phyloP scores from a whole-genome alignment of 495 filamentous ascomycete species.

The Daldinia vernicosa region DNA sequence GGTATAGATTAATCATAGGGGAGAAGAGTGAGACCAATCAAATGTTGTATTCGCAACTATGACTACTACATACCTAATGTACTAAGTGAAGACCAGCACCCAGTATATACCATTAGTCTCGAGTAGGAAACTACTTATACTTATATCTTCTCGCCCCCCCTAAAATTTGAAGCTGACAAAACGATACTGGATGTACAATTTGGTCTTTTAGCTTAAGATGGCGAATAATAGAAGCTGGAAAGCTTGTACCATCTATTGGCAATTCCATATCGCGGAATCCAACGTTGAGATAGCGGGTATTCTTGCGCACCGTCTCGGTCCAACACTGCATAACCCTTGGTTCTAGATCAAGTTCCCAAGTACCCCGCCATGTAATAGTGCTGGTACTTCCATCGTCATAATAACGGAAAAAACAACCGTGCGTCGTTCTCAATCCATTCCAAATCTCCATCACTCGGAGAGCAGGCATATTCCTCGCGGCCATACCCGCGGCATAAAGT shows the following conservation, averaged over 20 bases:
- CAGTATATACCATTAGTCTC: not conserved
- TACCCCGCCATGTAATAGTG: conserved; percentile 9
- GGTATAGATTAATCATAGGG: not conserved
- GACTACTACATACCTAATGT: not conserved
- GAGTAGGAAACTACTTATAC: not conserved
- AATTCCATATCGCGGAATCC: not conserved
- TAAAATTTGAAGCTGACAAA: not conserved
- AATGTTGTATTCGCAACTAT: not conserved
- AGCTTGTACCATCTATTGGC: not conserved
- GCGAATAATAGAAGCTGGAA: conserved; percentile 15
- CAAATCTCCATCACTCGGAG: conserved; percentile 11
- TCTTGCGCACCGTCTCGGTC: conserved; percentile 4
- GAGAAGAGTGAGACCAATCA: not conserved
- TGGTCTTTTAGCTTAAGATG: conserved; percentile 10
- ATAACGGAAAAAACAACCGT: conserved; percentile 14
- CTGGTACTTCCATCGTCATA: not conserved
- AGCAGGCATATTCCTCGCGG: conserved; percentile 7
- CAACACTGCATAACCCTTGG: conserved; percentile 8
- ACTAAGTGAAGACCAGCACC: not conserved
- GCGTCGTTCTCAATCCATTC: not conserved
- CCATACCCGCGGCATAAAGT: conserved; percentile 1
- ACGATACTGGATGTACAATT: conserved; percentile 2
- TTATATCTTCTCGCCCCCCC: not conserved
- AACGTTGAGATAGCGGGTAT: not conserved
- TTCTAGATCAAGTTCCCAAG: conserved; percentile 5